These are phyloP conservation scores for Trichoderma oligosporum DNA, from an alignment of 2,329 filamentous ascomycete genomes.

Conservation along the genomic window DNA sequence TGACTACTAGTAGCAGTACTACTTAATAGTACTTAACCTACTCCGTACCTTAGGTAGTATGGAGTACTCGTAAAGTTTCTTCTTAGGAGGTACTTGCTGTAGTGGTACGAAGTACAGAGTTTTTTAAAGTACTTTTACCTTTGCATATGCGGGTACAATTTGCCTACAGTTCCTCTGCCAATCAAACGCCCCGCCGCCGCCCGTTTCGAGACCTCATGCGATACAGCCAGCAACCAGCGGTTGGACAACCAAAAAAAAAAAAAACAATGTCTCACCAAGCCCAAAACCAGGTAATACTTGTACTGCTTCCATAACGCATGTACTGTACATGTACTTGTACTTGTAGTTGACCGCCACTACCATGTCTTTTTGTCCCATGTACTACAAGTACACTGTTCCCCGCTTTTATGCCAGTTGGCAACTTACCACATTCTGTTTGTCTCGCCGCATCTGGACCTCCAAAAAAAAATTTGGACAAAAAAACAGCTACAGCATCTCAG, in stretches of 20 bases:
- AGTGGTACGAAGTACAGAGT: too few species aligned
- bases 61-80: too few species aligned
- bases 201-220: slow-evolving; percentile 1
- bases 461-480: slow-evolving; percentile 1
- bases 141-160: not conserved
- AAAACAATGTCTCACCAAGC: slow-evolving; percentile 1
- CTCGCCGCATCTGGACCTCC: not conserved
- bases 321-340: too few species aligned
- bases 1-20: too few species aligned
- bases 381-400: too few species aligned
- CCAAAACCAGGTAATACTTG: not conserved
- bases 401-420: slow-evolving; percentile 19
- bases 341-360: slow-evolving; percentile 11
- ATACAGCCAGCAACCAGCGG: not conserved
- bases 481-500: not conserved
- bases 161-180: not conserved
- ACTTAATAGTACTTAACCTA: too few species aligned
- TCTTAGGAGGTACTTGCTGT: too few species aligned
- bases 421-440: not conserved
- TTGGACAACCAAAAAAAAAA: not conserved
- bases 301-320: not conserved
- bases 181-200: slow-evolving; percentile 2
- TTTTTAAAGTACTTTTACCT: too few species aligned
- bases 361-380: not conserved
- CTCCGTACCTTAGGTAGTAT: too few species aligned